A percentile compares a stretch with the other conserved stretches of the same genome.
These are phyloP conservation scores for Rubus idaeus DNA, from an alignment of 306 rosid species.

Conservation along the genomic window DNA sequence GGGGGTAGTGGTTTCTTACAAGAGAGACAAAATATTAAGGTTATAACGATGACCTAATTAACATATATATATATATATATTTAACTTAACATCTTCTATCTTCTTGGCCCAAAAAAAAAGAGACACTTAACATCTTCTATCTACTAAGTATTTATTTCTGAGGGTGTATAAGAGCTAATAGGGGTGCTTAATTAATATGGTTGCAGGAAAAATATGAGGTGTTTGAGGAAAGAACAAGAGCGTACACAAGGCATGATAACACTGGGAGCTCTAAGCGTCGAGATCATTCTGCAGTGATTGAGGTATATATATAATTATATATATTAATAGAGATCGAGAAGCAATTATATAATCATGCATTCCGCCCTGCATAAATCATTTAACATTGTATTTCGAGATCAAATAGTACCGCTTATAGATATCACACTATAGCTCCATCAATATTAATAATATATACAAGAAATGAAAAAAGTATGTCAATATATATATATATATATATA, in stretches of 20 bases:
- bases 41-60: not conserved
- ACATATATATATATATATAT: too few relatives aligned
- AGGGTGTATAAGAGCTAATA: not conserved
- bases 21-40: conserved; percentile 43
- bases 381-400: too few relatives aligned
- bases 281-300: conserved; percentile 48
- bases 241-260: conserved; percentile 20
- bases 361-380: not conserved
- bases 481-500: too few relatives aligned
- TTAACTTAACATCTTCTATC: too few relatives aligned
- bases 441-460: too few relatives aligned
- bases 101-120: too few relatives aligned
- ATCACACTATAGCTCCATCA: too few relatives aligned
- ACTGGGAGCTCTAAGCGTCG: conserved; percentile 4
- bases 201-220: conserved; percentile 49
- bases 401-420: too few relatives aligned
- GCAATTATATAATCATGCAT: not conserved
- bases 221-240: conserved; percentile 35
- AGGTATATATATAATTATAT: conserved; percentile 33
- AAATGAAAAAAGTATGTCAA: too few relatives aligned
- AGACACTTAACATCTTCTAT: too few relatives aligned
- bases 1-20: conserved; percentile 28
- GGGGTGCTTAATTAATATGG: conserved; percentile 12
- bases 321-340: not conserved
- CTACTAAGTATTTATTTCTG: too few relatives aligned